A percentile compares a stretch with the other conserved stretches of the same genome.
Conservation (phyloP, 1,284 basidiomycete genomes). For the Tylopilus sp. region DNA sequence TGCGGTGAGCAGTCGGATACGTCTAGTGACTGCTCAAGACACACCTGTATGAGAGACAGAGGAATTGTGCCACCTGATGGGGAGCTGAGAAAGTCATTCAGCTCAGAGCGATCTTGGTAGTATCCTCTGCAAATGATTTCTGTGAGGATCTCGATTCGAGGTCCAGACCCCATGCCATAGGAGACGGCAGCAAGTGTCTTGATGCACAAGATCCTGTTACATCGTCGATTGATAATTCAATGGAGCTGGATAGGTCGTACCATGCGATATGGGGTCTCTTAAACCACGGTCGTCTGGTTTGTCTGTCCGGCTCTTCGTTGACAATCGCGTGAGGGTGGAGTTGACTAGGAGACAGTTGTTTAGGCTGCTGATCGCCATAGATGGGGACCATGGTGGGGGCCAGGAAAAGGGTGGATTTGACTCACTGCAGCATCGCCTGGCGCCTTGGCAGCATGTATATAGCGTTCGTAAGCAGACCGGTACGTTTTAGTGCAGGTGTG, state of each 20-base stretch:
- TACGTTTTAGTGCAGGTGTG: neutral
- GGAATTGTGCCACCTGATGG: too few species aligned
- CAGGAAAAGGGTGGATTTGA: neutral
- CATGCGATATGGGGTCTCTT: neutral
- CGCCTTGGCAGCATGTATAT: neutral
- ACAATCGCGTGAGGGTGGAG: neutral
- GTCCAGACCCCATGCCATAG: neutral
- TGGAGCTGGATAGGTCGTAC: neutral
- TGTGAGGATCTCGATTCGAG: neutral
- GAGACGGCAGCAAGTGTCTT: neutral
- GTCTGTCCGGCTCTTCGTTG: neutral
- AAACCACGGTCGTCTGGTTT: neutral
- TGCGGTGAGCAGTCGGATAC: neutral
- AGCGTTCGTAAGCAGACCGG: too few species aligned
- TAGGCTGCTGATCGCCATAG: neutral
- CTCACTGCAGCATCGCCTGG: neutral
- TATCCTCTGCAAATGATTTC: neutral
- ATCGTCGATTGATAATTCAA: neutral
- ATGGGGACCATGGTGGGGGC: neutral
- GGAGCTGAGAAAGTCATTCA: too few species aligned
- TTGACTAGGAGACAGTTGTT: neutral
- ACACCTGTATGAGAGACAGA: neutral
- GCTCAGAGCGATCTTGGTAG: neutral
- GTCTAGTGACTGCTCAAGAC: neutral
- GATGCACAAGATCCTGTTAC: neutral